Evolutionary conservation across 2,329 filamentous ascomycete species (phyloP).

Genomic region (Ascochyta fabae): DNA sequence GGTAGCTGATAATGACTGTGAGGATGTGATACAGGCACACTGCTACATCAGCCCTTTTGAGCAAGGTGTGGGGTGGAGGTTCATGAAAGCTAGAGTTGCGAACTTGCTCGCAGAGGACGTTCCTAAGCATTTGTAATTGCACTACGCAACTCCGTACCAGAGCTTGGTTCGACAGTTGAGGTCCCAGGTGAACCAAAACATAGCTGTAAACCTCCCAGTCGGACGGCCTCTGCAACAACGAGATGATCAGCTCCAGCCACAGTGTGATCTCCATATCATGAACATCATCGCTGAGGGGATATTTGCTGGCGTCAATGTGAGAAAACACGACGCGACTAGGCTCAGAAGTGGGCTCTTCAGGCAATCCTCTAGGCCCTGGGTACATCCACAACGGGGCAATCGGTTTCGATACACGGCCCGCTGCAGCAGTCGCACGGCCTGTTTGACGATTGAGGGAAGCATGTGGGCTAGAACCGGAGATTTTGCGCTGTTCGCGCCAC

Average conservation of each 20-base stretch:
- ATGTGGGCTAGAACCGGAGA: constrained; percentile 39
- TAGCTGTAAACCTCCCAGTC: constrained; percentile 96
- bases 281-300: constrained; percentile 45
- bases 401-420: constrained; percentile 42
- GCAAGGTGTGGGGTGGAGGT: constrained; percentile 76
- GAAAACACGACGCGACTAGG: constrained; percentile 61
- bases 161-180: constrained; percentile 88
- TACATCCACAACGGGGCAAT: constrained; percentile 63
- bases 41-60: constrained; percentile 87
- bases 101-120: constrained; percentile 81
- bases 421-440: constrained; percentile 29
- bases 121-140: constrained; percentile 77
- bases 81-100: constrained; percentile 79
- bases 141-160: constrained; percentile 77
- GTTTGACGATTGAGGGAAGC: constrained; percentile 42
- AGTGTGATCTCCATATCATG: constrained; percentile 56
- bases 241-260: constrained; percentile 80
- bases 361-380: constrained; percentile 59
- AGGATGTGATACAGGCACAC: constrained; percentile 87
- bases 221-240: constrained; percentile 74
- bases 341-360: constrained; percentile 58
- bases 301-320: constrained; percentile 49
- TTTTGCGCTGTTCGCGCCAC: constrained; percentile 41
- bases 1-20: constrained; percentile 89
- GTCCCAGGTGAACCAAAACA: constrained; percentile 81